Conservation (phyloP, 306 rosid species). For the Comarum palustre region DNA sequence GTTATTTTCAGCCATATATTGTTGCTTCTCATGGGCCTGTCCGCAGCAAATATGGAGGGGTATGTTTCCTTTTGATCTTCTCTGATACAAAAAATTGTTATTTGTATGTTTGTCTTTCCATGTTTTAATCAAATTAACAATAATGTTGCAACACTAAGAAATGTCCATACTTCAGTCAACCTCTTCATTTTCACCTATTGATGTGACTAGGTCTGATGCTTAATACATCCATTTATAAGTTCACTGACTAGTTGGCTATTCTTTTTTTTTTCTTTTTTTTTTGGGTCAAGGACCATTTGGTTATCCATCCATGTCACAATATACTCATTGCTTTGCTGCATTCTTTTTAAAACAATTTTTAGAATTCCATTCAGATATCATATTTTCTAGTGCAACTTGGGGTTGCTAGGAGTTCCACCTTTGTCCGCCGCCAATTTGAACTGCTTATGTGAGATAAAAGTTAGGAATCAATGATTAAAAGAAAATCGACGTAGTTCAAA, state of each 20-base stretch:
- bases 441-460: background rate
- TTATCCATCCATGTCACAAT: background rate
- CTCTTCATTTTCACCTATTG: background rate
- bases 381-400: background rate
- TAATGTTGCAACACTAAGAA: background rate
- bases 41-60: slow-evolving; percentile 80
- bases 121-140: slow-evolving; percentile 19
- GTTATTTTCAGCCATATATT: slow-evolving; percentile 90
- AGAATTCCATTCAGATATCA: background rate
- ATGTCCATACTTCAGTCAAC: background rate
- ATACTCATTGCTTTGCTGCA: background rate
- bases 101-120: background rate
- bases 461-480: background rate
- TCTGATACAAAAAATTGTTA: background rate
- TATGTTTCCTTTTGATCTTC: slow-evolving; percentile 36
- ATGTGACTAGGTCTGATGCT: background rate
- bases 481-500: background rate
- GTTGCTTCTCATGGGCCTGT: slow-evolving; percentile 94
- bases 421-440: background rate
- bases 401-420: background rate
- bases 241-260: background rate
- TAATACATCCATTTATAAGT: background rate
- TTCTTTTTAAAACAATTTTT: background rate
- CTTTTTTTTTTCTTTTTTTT: background rate
- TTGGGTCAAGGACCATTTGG: background rate